Evolutionary conservation across 805 yeast genomes (phyloP).

Genomic region (Kazachstania kunashirensis): DNA sequence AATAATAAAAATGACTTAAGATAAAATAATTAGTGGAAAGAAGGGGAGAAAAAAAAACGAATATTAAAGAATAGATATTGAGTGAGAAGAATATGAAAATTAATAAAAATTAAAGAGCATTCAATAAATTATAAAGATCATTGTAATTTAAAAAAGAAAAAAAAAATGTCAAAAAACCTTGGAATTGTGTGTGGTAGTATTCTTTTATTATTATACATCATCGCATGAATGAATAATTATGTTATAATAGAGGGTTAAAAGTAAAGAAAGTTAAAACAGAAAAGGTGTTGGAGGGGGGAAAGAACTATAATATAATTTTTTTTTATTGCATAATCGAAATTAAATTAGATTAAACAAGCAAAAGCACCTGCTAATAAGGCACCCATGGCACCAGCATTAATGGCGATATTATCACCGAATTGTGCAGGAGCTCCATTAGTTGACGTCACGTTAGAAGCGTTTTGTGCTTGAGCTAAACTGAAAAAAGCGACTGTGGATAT

Average conservation of each 20-base stretch:
- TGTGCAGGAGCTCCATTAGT: constrained; percentile 5
- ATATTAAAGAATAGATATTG: not conserved
- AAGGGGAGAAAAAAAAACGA: not conserved
- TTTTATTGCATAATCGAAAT: not conserved
- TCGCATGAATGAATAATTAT: no score
- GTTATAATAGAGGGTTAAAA: no score
- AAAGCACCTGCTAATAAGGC: constrained; percentile 12
- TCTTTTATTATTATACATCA: no score
- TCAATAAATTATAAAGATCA: not conserved
- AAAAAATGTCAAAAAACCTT: not conserved
- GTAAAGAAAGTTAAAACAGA: not conserved
- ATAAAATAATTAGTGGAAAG: not conserved
- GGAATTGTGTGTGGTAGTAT: no score
- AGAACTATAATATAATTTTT: not conserved
- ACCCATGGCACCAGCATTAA: constrained; percentile 9
- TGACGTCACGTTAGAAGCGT: constrained; percentile 3
- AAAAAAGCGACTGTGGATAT: constrained; percentile 8
- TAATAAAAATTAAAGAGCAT: not conserved
- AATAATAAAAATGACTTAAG: not conserved
- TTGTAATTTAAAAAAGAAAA: not conserved
- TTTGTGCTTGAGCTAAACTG: constrained; percentile 7
- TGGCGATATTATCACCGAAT: not conserved
- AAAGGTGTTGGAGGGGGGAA: not conserved
- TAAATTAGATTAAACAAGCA: constrained; percentile 7
- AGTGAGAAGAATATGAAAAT: not conserved